These are phyloP conservation scores for Pueraria montana DNA, from an alignment of 306 rosid species.

Conservation along the genomic window DNA sequence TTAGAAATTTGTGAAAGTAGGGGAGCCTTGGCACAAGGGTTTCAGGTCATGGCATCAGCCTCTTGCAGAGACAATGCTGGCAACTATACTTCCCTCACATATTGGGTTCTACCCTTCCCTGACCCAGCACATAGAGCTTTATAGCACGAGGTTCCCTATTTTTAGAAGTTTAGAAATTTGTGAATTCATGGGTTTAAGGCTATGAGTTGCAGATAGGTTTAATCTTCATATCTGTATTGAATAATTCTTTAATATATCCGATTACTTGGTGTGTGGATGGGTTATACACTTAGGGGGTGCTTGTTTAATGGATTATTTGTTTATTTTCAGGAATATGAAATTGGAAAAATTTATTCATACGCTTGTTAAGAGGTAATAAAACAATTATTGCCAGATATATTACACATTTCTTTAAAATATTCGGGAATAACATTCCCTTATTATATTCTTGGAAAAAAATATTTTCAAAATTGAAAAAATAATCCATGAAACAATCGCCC, in stretches of 20 bases:
- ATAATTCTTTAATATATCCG: constrained; percentile 25
- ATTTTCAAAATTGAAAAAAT: too few relatives aligned
- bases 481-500: too few relatives aligned
- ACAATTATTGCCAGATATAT: too few relatives aligned
- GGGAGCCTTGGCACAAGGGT: background rate
- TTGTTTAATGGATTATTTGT: too few relatives aligned
- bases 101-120: background rate
- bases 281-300: too few relatives aligned
- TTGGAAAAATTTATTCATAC: too few relatives aligned
- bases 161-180: background rate
- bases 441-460: too few relatives aligned
- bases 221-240: constrained; percentile 26
- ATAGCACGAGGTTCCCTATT: background rate
- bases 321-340: too few relatives aligned
- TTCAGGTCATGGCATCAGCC: background rate
- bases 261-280: constrained; percentile 29
- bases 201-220: constrained; percentile 1
- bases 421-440: too few relatives aligned
- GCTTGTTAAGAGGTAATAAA: too few relatives aligned
- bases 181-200: constrained; percentile 25
- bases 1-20: constrained; percentile 23
- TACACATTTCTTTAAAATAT: too few relatives aligned
- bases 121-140: constrained; percentile 7
- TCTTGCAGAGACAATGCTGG: constrained; percentile 26
- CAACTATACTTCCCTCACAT: background rate